Evolutionary conservation across 352 stramenopile species (phyloP), one percentile per base, ranked within the genome.

Genomic region (Phytophthora chlamydospora): DNA sequence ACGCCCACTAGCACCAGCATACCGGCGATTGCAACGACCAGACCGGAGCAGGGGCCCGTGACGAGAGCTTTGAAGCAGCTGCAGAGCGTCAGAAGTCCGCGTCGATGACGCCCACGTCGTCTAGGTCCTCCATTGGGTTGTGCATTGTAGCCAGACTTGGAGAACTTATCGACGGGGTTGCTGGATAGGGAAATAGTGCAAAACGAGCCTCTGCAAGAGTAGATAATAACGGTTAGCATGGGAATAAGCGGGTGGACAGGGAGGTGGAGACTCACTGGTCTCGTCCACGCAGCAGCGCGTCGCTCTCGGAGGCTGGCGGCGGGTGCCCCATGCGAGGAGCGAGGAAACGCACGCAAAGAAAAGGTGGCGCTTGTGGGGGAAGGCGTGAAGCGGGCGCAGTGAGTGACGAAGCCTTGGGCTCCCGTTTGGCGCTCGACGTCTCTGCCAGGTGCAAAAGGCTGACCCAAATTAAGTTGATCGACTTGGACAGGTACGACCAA

Each of bases 161-260:
- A 44, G 11, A 74, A 41, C 35, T 80, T 71, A 11, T 85, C 79
- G 32, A 75, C 49, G 9, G 70, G 61, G 61, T 88, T 76, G 52
- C 78, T 89, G 12, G 73, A 76, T 16, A 88, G 49, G 9, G 75
- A 87, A 39, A 89, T 89, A 46, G 79, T 85, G 66, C 71, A 84
- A 55, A 91, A 88, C 39, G 71, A 83, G 7, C 66, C 60, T 49
- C 76, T 89, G 46, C 6, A 35, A 13, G 33, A 21, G 61, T 13
- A 52, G 4, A n/a, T 39, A 60, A 21, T 8, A 6, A 34, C 17
- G 19, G 27, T 56, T 47, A 63, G 42, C 14, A 44, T 2, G 35
- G 29, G 53, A 27, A 43, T 13, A 55, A 16, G 10, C 14, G 42
- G 43, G 16, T 36, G 35, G 31, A 66, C 11, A 10, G 4, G 27